These are phyloP conservation scores for Russula foetens DNA, from an alignment of 768 basidiomycete genomes.

Conservation along the genomic window DNA sequence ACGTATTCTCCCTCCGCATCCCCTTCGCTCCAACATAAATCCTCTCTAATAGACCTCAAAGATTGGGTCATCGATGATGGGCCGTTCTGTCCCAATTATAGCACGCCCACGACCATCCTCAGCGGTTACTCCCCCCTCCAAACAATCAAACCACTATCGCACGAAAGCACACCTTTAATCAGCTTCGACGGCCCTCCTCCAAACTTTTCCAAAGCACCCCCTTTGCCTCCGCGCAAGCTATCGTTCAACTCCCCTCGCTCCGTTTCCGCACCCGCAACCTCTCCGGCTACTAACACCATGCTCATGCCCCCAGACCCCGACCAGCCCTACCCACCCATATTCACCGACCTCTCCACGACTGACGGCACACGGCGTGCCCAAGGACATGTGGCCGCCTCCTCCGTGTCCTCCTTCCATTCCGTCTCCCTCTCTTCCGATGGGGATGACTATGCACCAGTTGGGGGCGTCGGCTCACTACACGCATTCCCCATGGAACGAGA, in stretches of 20 bases:
- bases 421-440: slow-evolving; percentile 65
- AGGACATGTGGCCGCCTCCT: slow-evolving; percentile 51
- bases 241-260: slow-evolving; percentile 36
- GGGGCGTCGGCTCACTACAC: not conserved
- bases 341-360: slow-evolving; percentile 26
- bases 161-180: slow-evolving; percentile 37
- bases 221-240: slow-evolving; percentile 54
- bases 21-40: slow-evolving; percentile 25
- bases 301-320: slow-evolving; percentile 35
- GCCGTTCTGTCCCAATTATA: slow-evolving; percentile 18
- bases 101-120: not conserved
- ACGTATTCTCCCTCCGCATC: slow-evolving; percentile 13
- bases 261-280: slow-evolving; percentile 43
- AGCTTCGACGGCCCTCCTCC: slow-evolving; percentile 41
- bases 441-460: slow-evolving; percentile 22
- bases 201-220: slow-evolving; percentile 35
- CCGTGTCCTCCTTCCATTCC: slow-evolving; percentile 72
- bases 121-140: not conserved
- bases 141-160: not conserved
- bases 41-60: slow-evolving; percentile 57
- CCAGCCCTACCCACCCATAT: slow-evolving; percentile 42
- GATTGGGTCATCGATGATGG: slow-evolving; percentile 66
- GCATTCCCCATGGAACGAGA: slow-evolving; percentile 40
- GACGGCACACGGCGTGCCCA: slow-evolving; percentile 28
- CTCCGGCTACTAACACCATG: slow-evolving; percentile 29